Conservation (phyloP, 2,329 filamentous ascomycete genomes). For the Colletotrichum siamense region DNA sequence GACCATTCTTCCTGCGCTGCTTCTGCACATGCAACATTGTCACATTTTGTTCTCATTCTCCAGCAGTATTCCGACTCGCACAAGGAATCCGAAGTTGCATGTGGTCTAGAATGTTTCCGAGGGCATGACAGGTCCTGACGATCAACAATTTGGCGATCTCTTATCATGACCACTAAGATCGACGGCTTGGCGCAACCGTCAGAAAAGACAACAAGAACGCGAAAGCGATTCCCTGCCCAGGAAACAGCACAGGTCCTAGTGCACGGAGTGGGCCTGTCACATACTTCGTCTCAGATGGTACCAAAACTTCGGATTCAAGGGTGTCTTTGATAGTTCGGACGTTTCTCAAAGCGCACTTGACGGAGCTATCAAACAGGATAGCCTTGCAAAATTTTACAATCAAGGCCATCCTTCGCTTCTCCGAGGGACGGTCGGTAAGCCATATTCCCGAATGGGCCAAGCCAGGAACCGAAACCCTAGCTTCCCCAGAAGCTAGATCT, state of each 20-base stretch:
- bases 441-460: not conserved
- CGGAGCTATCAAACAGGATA: not conserved
- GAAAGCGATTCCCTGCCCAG: not conserved
- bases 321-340: constrained; percentile 4
- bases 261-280: constrained; percentile 5
- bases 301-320: constrained; percentile 1
- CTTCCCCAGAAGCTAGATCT: not conserved
- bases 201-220: not conserved
- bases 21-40: not conserved
- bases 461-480: not conserved
- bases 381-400: not conserved
- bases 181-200: not conserved
- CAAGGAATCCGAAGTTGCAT: not conserved
- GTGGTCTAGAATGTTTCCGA: not conserved
- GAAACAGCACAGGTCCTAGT: not conserved
- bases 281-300: not conserved
- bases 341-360: not conserved
- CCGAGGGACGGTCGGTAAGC: not conserved
- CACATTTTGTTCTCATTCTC: not conserved
- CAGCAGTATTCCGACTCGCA: not conserved
- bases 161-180: not conserved
- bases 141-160: not conserved
- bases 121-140: not conserved
- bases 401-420: not conserved
- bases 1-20: not conserved